Base-by-base conservation (phyloP, 2,329 filamentous ascomycete genomes). In the Aureobasidium vineae region DNA sequence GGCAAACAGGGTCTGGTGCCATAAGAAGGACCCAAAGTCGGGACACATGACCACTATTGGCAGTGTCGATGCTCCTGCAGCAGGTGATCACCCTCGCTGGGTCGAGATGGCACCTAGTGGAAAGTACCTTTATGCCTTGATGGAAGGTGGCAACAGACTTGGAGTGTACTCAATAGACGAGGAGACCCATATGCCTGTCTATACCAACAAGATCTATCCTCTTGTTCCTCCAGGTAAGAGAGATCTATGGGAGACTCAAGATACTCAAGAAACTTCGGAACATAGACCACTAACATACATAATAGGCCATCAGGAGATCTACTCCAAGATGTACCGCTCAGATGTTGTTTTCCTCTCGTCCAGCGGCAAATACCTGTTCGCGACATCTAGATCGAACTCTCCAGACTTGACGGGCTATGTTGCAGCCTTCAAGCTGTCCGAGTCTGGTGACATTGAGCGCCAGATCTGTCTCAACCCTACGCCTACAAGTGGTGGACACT, bases 91-190 rank as follows among this genome's bases (percentile, higher is more conserved):
- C 76, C 92, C 92, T 19, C 86, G 92, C 73, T 96, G 92, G 92
- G 90, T 96, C 16, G 91, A 91, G 71, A 88, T 96, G 75, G 90
- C 94, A 76, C 88, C 89, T 2, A 85, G 85, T 1, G 91, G 90
- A 23, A 85, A 87, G 67, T 92, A 92, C 77, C 83, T 96, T 66
- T 96, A 96, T 78, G 91, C 86, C 8, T 83, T 96, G 71, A 96
- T 95, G 90, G 92, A 96, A 78, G 89, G 88, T n/a, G 91, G 91
- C 65, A 96, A 96, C 80, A 83, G 89, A 61, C 79, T 96, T 66
- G 91, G 87, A 76, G 89, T 92, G 72, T 96, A 95, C 77, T 84
- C 90, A 70, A 87, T 96, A 77, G 89, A 95, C 76, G 85, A 87
- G 66, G 76, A 81, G 52, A 91, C 89, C 4, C 89, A 87, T 76